These are phyloP conservation scores for Sequoiadendron giganteum DNA, from an alignment of 75 land plant genomes.

Conservation along the genomic window DNA sequence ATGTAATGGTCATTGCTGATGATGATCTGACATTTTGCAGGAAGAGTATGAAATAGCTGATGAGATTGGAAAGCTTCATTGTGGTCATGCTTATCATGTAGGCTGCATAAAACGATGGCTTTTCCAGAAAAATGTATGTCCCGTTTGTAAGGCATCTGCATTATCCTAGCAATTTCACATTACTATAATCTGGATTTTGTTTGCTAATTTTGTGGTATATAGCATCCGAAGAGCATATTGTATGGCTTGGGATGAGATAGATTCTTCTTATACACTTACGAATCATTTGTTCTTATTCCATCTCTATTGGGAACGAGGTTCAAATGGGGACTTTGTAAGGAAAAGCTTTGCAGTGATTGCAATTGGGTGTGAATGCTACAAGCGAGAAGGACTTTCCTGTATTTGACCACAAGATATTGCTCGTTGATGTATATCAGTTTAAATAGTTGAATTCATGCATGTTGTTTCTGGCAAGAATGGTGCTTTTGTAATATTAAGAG, in stretches of 20 bases:
- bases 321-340: not conserved
- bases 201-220: not conserved
- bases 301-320: not conserved
- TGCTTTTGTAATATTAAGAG: constrained; percentile 6
- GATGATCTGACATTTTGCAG: constrained; percentile 15
- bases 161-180: not conserved
- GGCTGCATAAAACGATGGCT: constrained; percentile 84
- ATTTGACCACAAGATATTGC: not conserved
- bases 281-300: constrained; percentile 1
- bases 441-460: not conserved
- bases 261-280: not conserved
- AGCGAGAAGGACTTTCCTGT: not conserved
- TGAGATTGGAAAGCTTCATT: constrained; percentile 63
- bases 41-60: constrained; percentile 71
- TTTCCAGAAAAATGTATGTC: constrained; percentile 64
- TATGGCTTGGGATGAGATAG: not conserved
- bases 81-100: constrained; percentile 71
- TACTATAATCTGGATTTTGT: not conserved
- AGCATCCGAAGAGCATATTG: constrained; percentile 5
- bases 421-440: not conserved
- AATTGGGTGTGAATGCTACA: not conserved
- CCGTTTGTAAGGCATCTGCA: constrained; percentile 73
- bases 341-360: not conserved
- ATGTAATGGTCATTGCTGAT: not conserved
- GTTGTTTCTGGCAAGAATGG: constrained; percentile 1